These are phyloP conservation scores for Daldinia bambusicola DNA, from an alignment of 495 filamentous ascomycete genomes.

Conservation along the genomic window DNA sequence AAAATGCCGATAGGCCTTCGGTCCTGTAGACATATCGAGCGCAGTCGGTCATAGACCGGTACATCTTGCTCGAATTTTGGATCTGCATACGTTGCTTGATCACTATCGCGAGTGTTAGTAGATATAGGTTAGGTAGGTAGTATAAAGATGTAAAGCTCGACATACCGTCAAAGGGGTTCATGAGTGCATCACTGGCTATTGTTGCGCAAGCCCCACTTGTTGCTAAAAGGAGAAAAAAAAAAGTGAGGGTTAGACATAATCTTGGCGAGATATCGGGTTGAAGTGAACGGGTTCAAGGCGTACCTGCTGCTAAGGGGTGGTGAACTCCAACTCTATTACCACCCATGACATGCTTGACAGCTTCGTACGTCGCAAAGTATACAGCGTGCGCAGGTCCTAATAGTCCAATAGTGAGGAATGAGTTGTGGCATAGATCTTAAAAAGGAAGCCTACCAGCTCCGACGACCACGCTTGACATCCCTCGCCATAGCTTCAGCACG, in stretches of 20 bases:
- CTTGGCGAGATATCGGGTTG: constrained; percentile 16
- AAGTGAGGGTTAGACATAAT: constrained; percentile 17
- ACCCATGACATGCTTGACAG: constrained; percentile 94
- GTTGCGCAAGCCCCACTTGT: constrained; percentile 93
- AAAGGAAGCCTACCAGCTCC: constrained; percentile 78
- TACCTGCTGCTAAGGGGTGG: constrained; percentile 92
- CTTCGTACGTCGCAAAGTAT: constrained; percentile 98
- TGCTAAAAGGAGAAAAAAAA: constrained; percentile 62
- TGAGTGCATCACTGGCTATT: constrained; percentile 95
- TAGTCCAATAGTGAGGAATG: constrained; percentile 21
- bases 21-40: constrained; percentile 83
- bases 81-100: constrained; percentile 99
- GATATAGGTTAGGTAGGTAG: too few relatives aligned
- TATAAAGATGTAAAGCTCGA: constrained; percentile 37
- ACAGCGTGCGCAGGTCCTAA: constrained; percentile 95
- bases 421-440: background rate
- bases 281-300: constrained; percentile 38
- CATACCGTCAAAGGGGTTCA: constrained; percentile 99
- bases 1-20: constrained; percentile 93
- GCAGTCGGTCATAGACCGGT: constrained; percentile 85
- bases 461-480: constrained; percentile 93
- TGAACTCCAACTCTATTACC: constrained; percentile 89
- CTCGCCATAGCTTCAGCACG: constrained; percentile 90
- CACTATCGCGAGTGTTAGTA: constrained; percentile 64
- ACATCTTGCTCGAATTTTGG: constrained; percentile 84